A percentile compares a stretch with the other conserved stretches of the same genome.
Conservation (phyloP, 2,329 filamentous ascomycete genomes). For the Colletotrichum destructivum region DNA sequence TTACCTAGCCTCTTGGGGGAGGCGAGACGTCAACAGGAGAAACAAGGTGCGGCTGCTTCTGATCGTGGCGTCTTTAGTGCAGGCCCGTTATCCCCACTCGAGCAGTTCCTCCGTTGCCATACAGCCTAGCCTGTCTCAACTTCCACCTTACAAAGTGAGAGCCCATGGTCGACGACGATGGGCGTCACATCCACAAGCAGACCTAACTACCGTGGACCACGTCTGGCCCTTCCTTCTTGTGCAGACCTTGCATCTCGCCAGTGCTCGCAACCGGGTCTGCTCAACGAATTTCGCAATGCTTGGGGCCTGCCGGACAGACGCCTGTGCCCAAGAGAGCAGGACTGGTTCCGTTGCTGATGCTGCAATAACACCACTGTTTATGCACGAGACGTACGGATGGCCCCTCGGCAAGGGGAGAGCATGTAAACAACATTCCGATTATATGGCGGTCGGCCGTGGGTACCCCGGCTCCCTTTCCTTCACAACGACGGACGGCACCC, state of each 20-base stretch:
- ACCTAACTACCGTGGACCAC: conserved; percentile 5
- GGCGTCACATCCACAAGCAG: conserved; percentile 17
- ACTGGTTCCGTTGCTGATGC: conserved; percentile 27
- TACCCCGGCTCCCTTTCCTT: conserved; percentile 14
- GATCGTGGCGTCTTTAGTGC: conserved; percentile 37
- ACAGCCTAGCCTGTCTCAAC: conserved; percentile 20
- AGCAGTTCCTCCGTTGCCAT: conserved; percentile 30
- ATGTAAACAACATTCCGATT: not conserved
- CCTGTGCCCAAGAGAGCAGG: conserved; percentile 16
- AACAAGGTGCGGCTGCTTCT: conserved; percentile 52
- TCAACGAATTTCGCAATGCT: conserved; percentile 3
- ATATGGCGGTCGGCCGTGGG: conserved; percentile 4
- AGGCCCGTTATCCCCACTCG: conserved; percentile 25
- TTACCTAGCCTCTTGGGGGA: conserved; percentile 10
- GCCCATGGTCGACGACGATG: not conserved
- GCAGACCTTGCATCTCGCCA: conserved; percentile 18
- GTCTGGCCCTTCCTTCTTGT: conserved; percentile 6
- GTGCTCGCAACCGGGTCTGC: conserved; percentile 26
- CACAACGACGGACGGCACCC: conserved; percentile 15
- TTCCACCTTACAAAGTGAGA: conserved; percentile 4
- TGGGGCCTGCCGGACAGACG: conserved; percentile 22
- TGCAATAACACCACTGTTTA: conserved; percentile 35
- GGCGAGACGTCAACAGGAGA: conserved; percentile 43
- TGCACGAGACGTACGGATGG: not conserved
- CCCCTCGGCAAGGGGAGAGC: not conserved